Percentiles rank a stretch among this genome's conserved stretches.
Conservation (phyloP, 352 stramenopile genomes). For the Discostella stelligera region DNA sequence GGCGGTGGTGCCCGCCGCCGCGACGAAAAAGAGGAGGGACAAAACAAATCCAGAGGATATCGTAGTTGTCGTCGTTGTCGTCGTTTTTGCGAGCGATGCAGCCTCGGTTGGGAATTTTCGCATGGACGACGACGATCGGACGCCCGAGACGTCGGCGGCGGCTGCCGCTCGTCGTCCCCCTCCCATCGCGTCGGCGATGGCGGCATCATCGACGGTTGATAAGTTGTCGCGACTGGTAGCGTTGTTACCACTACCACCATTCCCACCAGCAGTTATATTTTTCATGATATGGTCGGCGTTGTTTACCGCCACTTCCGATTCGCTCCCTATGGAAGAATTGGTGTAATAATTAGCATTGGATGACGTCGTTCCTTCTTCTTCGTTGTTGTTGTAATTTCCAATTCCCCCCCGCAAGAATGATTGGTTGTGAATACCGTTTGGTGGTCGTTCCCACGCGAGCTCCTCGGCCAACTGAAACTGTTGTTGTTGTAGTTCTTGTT, state of each 20-base stretch:
- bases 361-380: background rate
- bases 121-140: too few relatives aligned
- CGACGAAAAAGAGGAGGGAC: background rate
- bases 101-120: background rate
- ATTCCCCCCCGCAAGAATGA: background rate
- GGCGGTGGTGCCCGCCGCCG: background rate
- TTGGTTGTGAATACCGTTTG: too few relatives aligned
- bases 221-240: too few relatives aligned
- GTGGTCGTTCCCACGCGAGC: too few relatives aligned
- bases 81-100: background rate
- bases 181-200: background rate
- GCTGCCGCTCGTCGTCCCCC: too few relatives aligned
- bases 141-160: too few relatives aligned
- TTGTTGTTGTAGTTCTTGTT: background rate
- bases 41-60: background rate
- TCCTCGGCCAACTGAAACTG: background rate
- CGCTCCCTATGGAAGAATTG: too few relatives aligned
- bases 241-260: too few relatives aligned
- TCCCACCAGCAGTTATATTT: background rate
- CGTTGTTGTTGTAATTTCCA: background rate
- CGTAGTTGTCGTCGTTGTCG: background rate
- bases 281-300: background rate
- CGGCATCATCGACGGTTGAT: too few relatives aligned
- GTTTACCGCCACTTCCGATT: background rate
- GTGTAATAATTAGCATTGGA: too few relatives aligned